Conservation (phyloP, 352 stramenopile species). For the Aphanomyces invadans region DNA sequence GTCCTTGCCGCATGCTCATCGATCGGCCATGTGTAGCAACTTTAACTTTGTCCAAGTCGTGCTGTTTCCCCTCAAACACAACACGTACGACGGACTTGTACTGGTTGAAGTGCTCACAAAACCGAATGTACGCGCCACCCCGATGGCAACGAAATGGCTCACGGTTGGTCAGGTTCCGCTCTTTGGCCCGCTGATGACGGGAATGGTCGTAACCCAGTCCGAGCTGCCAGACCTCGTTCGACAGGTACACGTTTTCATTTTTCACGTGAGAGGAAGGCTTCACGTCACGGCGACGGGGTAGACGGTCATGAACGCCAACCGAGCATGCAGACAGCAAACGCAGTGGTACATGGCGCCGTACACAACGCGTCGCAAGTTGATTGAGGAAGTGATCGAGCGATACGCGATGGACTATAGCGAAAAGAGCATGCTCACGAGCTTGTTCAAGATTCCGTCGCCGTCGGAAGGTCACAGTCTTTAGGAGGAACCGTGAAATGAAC, state of each 20-base stretch:
- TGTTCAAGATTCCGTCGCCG: slow-evolving; percentile 42
- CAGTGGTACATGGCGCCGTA: slow-evolving; percentile 79
- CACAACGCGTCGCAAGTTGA: slow-evolving; percentile 78
- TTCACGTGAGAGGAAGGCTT: too few species aligned
- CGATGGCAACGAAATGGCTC: background rate
- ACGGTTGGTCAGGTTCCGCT: slow-evolving; percentile 43
- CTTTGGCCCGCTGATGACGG: slow-evolving; percentile 73
- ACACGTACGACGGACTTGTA: slow-evolving; percentile 55
- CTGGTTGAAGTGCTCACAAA: slow-evolving; percentile 76
- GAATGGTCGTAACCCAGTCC: slow-evolving; percentile 69
- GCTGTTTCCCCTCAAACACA: slow-evolving; percentile 62
- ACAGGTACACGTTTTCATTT: too few species aligned
- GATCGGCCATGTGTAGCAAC: slow-evolving; percentile 40
- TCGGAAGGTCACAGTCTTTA: slow-evolving; percentile 21
- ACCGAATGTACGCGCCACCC: slow-evolving; percentile 38
- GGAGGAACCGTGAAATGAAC: too few species aligned
- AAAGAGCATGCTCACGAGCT: slow-evolving; percentile 66
- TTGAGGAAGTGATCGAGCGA: slow-evolving; percentile 82
- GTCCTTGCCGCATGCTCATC: too few species aligned
- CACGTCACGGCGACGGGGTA: too few species aligned
- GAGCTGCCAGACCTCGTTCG: slow-evolving; percentile 67
- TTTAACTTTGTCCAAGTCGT: slow-evolving; percentile 86
- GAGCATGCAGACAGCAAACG: slow-evolving; percentile 71
- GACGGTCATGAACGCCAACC: slow-evolving; percentile 84
- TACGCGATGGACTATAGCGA: slow-evolving; percentile 83